These are phyloP conservation scores for Aspergillus sp. DNA, from an alignment of 2,329 filamentous ascomycete species.

Conservation along the genomic window DNA sequence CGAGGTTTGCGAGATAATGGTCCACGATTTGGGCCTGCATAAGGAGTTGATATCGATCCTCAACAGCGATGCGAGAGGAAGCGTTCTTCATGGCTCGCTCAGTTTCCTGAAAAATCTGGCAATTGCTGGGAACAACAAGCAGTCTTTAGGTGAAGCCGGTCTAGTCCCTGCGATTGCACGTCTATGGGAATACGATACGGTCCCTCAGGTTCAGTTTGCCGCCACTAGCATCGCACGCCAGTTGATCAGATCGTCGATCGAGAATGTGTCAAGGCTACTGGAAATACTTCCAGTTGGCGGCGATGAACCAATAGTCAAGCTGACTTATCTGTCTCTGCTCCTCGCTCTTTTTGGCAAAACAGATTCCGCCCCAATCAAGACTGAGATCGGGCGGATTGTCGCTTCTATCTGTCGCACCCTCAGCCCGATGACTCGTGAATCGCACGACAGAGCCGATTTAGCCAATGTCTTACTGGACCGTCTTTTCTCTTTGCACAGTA, in stretches of 20 bases:
- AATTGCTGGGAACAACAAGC: conserved; percentile 36
- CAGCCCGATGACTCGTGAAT: conserved; percentile 20
- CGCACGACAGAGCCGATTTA: conserved; percentile 11
- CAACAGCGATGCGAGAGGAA: conserved; percentile 29
- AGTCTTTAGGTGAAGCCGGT: conserved; percentile 30
- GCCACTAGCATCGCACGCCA: conserved; percentile 36
- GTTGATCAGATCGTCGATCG: conserved; percentile 28
- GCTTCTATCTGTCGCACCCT: conserved; percentile 38
- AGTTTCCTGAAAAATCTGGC: conserved; percentile 43
- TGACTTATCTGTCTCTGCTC: conserved; percentile 35
- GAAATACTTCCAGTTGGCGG: conserved; percentile 18
- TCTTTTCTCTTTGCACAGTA: conserved; percentile 29
- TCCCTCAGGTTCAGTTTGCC: conserved; percentile 39
- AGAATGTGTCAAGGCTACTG: conserved; percentile 33
- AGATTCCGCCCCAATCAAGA: conserved; percentile 38
- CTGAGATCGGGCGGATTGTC: conserved; percentile 40
- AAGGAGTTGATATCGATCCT: conserved; percentile 34
- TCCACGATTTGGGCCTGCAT: conserved; percentile 33
- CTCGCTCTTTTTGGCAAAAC: conserved; percentile 35
- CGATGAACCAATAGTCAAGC: conserved; percentile 19
- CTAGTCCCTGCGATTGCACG: conserved; percentile 32
- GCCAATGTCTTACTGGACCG: conserved; percentile 20
- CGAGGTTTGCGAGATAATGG: conserved; percentile 34
- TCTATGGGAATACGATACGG: conserved; percentile 34
- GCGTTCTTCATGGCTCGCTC: conserved; percentile 37